Conservation (phyloP, 139 green algal species). For the Chlorella sp. region DNA sequence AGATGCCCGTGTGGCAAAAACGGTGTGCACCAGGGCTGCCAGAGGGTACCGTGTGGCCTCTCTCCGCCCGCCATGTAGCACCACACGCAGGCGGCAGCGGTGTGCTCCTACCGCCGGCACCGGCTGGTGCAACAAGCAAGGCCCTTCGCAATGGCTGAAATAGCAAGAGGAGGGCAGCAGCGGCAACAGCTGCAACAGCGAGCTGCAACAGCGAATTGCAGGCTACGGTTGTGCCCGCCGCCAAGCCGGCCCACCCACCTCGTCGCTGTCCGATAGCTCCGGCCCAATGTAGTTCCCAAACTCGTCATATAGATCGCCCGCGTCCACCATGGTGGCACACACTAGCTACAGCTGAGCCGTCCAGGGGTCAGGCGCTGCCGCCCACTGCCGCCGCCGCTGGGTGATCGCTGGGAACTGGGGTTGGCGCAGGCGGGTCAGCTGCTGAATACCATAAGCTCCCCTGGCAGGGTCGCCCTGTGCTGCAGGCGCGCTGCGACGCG, state of each 20-base stretch:
- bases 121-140: too few species aligned
- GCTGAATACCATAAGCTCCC: slow-evolving; percentile 8
- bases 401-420: not conserved
- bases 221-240: too few species aligned
- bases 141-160: too few species aligned
- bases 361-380: not conserved
- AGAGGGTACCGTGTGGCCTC: not conserved
- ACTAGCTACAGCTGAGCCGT: not conserved
- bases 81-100: too few species aligned
- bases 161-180: not conserved
- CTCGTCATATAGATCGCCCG: slow-evolving; percentile 78
- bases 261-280: slow-evolving; percentile 84
- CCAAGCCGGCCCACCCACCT: slow-evolving; percentile 32
- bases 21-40: too few species aligned
- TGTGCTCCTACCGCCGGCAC: too few species aligned
- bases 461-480: not conserved
- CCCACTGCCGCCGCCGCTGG: slow-evolving; percentile 5
- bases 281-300: slow-evolving; percentile 99
- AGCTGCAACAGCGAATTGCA: not conserved
- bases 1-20: too few species aligned
- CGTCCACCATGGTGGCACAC: slow-evolving; percentile 19
- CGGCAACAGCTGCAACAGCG: not conserved
- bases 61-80: not conserved
- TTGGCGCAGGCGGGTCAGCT: slow-evolving; percentile 2
- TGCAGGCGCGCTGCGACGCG: not conserved